A percentile compares a stretch with the other conserved stretches of the same genome.
phyloP scores from a whole-genome alignment of 345 rosid species.

The Passiflora organensis region DNA sequence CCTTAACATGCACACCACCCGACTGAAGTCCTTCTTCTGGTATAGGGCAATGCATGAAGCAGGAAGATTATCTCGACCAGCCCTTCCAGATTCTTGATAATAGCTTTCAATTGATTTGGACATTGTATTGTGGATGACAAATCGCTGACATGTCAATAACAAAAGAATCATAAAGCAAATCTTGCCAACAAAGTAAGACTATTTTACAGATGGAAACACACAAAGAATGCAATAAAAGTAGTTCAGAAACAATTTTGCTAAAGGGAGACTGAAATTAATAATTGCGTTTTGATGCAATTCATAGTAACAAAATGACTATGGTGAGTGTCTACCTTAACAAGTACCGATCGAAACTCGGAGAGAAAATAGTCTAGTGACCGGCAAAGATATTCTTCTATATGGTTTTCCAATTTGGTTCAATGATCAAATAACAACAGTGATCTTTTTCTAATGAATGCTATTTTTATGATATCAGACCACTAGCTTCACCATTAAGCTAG shows the following conservation, averaged over 20 bases:
- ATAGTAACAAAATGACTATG: neutral
- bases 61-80: constrained; percentile 72
- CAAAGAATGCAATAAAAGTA: neutral
- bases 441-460: too few species aligned
- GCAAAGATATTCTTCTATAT: too few species aligned
- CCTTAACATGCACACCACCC: constrained; percentile 85
- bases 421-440: too few species aligned
- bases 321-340: too few species aligned
- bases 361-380: too few species aligned
- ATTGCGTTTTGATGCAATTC: neutral
- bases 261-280: too few species aligned
- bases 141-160: constrained; percentile 43
- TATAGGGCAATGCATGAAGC: constrained; percentile 65
- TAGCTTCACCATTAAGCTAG: neutral
- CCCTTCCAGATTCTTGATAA: constrained; percentile 95
- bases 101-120: constrained; percentile 94
- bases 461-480: neutral
- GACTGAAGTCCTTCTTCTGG: constrained; percentile 93
- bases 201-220: neutral
- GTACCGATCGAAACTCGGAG: too few species aligned
- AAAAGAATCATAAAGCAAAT: neutral
- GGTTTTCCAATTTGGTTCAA: too few species aligned
- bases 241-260: neutral
- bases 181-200: neutral
- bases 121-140: constrained; percentile 82